phyloP scores from a whole-genome alignment of 176 grass and related monocot genomes.

The Paspalum vaginatum region DNA sequence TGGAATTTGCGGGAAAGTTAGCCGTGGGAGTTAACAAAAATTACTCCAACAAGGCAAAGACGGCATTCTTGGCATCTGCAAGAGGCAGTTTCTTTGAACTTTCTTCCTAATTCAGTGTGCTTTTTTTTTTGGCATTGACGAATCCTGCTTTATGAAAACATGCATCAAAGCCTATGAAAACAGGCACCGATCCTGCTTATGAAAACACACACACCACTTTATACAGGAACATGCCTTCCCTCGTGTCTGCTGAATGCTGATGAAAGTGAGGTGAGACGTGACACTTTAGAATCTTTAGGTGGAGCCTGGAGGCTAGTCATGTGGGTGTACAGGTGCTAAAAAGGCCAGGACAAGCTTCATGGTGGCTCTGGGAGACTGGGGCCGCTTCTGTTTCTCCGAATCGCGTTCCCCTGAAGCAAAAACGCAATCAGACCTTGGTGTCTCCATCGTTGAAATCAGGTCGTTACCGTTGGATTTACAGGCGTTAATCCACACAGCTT shows the following conservation, averaged over 20 bases:
- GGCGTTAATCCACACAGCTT: not conserved
- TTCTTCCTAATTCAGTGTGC: not conserved
- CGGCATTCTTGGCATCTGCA: not conserved
- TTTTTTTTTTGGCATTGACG: not conserved
- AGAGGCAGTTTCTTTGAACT: not conserved
- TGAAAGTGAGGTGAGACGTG: constrained; percentile 28
- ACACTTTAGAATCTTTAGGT: constrained; percentile 47
- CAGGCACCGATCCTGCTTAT: not conserved
- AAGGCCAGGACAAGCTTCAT: not conserved
- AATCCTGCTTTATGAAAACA: not conserved
- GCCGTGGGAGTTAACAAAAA: not conserved
- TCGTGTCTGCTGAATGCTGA: constrained; percentile 18
- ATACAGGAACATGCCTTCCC: constrained; percentile 1
- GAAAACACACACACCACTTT: not conserved
- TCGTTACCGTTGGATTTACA: not conserved
- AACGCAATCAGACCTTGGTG: constrained; percentile 4
- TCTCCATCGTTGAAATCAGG: not conserved
- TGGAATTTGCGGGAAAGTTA: not conserved
- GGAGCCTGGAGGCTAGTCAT: constrained; percentile 5
- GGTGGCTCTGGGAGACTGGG: not conserved
- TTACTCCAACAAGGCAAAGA: not conserved
- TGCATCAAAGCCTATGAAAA: constrained; percentile 28
- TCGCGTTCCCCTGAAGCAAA: constrained; percentile 8
- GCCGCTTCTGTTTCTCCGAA: not conserved
- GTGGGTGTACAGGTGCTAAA: not conserved